Base-by-base conservation (phyloP, 1,284 basidiomycete genomes). In the Pyrrhoderma lamaoense region DNA sequence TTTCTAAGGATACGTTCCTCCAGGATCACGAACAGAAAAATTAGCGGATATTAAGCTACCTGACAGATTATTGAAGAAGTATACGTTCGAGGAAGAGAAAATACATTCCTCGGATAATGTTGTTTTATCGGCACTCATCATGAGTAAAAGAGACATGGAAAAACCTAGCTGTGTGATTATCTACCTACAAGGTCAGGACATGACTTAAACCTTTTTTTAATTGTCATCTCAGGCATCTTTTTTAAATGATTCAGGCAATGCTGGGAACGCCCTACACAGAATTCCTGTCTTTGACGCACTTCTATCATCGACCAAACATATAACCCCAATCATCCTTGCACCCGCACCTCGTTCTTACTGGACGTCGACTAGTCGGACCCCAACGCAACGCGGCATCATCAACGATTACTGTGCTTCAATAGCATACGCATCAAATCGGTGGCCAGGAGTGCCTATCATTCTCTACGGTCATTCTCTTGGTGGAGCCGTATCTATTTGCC, bases 391-490 rank as follows among this genome's bases (percentile, higher is more conserved):
- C 0, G 68, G 70, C 3, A 58, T 77, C 35, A 54, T 69, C 16
- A 53, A 62, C 0, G 76, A 78, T 59, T 77, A 76, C 58, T 47
- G 38, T 1, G 55, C 60, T 11, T 61, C 62, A 2, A 60, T 75
- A 7, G 44, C 59, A 2, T 65, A 72, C 57, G 61, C 68, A 1
- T 53, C 64, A 8, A 11, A 46, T 1, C 60, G 55, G 4, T 73
- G 67, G 44, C 67, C 71, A 0, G n/a, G 47, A 0, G 58, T 66
- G 1, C 56, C 51, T 1, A 60, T 76, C 49, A 59, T 75, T 3
- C 55, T 76, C 1, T 76, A 76, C 54, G 75, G 76, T 0, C 76
- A 77, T 59, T 76, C 74, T 0, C 66, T 79, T 2, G 76, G 76
- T 3, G 76, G 70, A 0, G 66, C 74, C 1, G 64, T 70, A 14